phyloP scores from a whole-genome alignment of 2,329 filamentous ascomycete genomes.

The Fusarium longipes region DNA sequence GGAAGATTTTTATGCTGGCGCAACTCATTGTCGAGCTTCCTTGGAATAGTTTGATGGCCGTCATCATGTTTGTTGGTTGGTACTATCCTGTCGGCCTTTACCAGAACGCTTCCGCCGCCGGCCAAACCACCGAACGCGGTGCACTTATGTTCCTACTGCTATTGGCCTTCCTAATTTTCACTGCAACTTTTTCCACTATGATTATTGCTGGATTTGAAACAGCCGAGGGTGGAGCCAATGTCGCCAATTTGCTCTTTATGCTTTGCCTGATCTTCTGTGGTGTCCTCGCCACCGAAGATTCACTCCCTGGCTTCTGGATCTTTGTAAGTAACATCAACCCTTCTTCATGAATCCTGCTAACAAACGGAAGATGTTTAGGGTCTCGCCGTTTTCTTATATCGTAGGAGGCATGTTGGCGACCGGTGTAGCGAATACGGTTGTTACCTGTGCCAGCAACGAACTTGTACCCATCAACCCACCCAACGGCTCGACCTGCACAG shows the following conservation, averaged over 20 bases:
- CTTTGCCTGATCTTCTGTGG: conserved; percentile 61
- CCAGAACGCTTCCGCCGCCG: conserved; percentile 71
- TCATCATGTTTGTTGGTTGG: conserved; percentile 83
- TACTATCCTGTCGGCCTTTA: conserved; percentile 89
- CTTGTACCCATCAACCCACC: conserved; percentile 72
- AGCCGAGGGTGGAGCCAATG: conserved; percentile 73
- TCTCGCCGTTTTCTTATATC: conserved; percentile 86
- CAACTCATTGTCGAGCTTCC: conserved; percentile 88
- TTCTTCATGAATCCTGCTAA: too few species aligned
- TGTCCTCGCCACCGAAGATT: conserved; percentile 53
- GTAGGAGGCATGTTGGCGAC: conserved; percentile 78
- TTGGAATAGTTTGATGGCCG: conserved; percentile 81
- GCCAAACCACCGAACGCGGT: conserved; percentile 74
- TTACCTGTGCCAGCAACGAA: conserved; percentile 78
- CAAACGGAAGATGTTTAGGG: conserved; percentile 63
- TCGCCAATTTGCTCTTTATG: conserved; percentile 74
- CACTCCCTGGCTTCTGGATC: conserved; percentile 64
- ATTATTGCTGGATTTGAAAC: conserved; percentile 75
- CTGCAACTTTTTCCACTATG: conserved; percentile 83
- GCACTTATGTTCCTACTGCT: conserved; percentile 83
- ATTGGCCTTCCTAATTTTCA: conserved; percentile 80
- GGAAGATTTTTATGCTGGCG: conserved; percentile 85
- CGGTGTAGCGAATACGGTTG: conserved; percentile 73
- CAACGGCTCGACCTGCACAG: conserved; percentile 64
- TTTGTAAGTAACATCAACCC: conserved; percentile 8